Conservation (phyloP, 495 filamentous ascomycete species). For the Monascus purpureus region DNA sequence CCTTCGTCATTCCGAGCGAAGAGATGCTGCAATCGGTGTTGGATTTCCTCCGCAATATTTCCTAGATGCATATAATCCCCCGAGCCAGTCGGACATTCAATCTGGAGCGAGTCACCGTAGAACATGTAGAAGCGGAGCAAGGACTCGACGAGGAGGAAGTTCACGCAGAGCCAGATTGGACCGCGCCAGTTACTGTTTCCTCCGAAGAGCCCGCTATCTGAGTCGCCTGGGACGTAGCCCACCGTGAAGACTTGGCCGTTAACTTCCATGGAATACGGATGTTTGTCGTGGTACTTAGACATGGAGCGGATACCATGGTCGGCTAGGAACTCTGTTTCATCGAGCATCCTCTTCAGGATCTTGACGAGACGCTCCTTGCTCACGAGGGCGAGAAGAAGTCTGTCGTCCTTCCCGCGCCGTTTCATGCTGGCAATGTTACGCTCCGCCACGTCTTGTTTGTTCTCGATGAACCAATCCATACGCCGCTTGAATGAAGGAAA, state of each 20-base stretch:
- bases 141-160: constrained; percentile 87
- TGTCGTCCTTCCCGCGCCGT: constrained; percentile 73
- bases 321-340: constrained; percentile 85
- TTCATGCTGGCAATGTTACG: constrained; percentile 87
- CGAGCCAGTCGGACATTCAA: constrained; percentile 89
- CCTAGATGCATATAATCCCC: constrained; percentile 93
- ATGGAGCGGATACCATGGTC: constrained; percentile 84
- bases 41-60: constrained; percentile 90
- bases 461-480: constrained; percentile 83
- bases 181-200: constrained; percentile 96
- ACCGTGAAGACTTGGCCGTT: constrained; percentile 85
- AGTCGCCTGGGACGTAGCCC: constrained; percentile 83
- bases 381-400: constrained; percentile 74
- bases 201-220: constrained; percentile 83
- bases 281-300: constrained; percentile 80
- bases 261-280: constrained; percentile 91
- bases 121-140: constrained; percentile 88
- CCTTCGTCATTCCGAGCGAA: constrained; percentile 75
- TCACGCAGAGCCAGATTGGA: constrained; percentile 92
- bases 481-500: constrained; percentile 90
- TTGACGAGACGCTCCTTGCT: constrained; percentile 75
- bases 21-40: constrained; percentile 87
- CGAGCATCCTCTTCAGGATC: constrained; percentile 82
- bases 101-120: constrained; percentile 74
- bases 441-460: constrained; percentile 69